These are phyloP conservation scores for Spergularia bocconei DNA, from an alignment of 148 eudicot genomes.

Conservation along the genomic window DNA sequence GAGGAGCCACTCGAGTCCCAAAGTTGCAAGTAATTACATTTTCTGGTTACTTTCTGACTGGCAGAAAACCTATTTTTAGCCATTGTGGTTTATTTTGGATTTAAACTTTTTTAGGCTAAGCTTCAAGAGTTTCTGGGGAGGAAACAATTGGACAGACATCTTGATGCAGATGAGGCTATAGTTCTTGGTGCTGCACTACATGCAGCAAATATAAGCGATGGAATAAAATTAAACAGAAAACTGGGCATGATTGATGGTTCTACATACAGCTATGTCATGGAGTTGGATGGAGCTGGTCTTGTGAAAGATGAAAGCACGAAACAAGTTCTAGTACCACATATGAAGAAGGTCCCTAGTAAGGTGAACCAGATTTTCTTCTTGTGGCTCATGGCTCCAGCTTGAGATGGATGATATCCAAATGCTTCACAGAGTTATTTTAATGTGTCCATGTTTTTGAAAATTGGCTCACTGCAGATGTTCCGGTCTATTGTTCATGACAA, in stretches of 20 bases:
- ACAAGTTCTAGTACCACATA: conserved; percentile 71
- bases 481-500: conserved; percentile 71
- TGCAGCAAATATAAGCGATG: conserved; percentile 97
- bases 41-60: neutral
- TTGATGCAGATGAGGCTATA: conserved; percentile 96
- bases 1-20: conserved; percentile 97
- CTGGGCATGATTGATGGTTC: conserved; percentile 97
- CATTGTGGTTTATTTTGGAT: neutral
- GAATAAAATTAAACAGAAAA: conserved; percentile 91
- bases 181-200: conserved; percentile 93
- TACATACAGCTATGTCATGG: conserved; percentile 77
- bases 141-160: conserved; percentile 85
- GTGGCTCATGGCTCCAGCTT: neutral
- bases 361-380: conserved; percentile 30
- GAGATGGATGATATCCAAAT: neutral
- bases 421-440: neutral
- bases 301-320: conserved; percentile 70
- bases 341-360: conserved; percentile 97
- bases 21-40: conserved; percentile 69
- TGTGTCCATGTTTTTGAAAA: conserved; percentile 6
- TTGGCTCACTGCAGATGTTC: conserved; percentile 56
- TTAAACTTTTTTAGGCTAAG: conserved; percentile 56
- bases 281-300: conserved; percentile 76
- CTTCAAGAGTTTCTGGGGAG: conserved; percentile 92
- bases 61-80: neutral